Evolutionary conservation across 2,329 filamentous ascomycete genomes (phyloP).

Genomic region (Aspergillus piperis): DNA sequence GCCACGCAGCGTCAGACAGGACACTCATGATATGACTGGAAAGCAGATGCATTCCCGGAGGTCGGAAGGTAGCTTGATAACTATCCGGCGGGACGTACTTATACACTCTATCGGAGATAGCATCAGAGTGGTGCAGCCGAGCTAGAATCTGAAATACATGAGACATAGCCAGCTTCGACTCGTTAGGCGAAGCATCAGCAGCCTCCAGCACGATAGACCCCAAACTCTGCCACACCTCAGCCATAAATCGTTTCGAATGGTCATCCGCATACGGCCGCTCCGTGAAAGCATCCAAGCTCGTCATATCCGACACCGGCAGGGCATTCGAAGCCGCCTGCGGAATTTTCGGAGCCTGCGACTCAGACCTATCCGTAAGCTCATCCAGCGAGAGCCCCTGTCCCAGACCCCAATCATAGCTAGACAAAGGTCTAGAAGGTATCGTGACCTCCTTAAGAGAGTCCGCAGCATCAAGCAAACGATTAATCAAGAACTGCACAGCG

Average conservation of each 20-base stretch:
- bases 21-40: slow-evolving; percentile 49
- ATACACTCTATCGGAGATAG: slow-evolving; percentile 48
- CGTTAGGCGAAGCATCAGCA: slow-evolving; percentile 35
- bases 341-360: slow-evolving; percentile 11
- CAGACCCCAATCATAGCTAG: slow-evolving; percentile 32
- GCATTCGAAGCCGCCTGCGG: neutral
- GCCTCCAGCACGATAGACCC: slow-evolving; percentile 46
- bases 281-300: slow-evolving; percentile 27
- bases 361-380: slow-evolving; percentile 26
- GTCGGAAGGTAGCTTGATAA: slow-evolving; percentile 37
- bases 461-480: slow-evolving; percentile 41
- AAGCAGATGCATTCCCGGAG: slow-evolving; percentile 48
- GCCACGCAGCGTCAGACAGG: slow-evolving; percentile 50
- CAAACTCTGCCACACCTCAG: slow-evolving; percentile 42
- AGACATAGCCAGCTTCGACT: slow-evolving; percentile 45
- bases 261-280: slow-evolving; percentile 27
- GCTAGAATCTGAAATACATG: slow-evolving; percentile 48
- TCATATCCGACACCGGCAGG: slow-evolving; percentile 6
- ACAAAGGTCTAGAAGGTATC: slow-evolving; percentile 24
- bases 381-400: slow-evolving; percentile 30
- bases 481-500: slow-evolving; percentile 42
- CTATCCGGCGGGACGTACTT: slow-evolving; percentile 35
- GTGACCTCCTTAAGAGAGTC: slow-evolving; percentile 26
- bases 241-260: slow-evolving; percentile 31
- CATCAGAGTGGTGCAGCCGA: slow-evolving; percentile 47